Evolutionary conservation across 179 eudicot species (phyloP), one percentile per base, ranked within the genome.

Genomic region (Camellia oleifera): DNA sequence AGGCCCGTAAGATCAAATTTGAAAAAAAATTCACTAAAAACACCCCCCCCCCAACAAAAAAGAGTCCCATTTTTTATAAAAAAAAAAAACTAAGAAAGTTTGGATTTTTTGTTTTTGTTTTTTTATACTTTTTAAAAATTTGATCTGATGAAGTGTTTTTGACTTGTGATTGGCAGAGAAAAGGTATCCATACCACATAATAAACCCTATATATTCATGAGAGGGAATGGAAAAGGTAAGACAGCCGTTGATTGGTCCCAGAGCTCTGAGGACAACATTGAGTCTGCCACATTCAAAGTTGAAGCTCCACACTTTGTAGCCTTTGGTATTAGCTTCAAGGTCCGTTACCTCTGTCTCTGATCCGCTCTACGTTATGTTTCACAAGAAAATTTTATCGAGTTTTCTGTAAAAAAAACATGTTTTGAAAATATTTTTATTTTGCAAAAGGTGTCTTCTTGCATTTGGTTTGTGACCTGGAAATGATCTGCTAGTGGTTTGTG

Each of bases 311-410:
- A 95, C 84, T 89, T 93, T 75, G 56, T 93, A 11, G 97, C 93
- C 45, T 95, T 85, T 72, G 98, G 98, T 54, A 83, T 95, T 57
- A 88, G 94, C 78, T 89, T 95, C 84, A 92, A 93, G 94, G 98
- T 94, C 17, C 58, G 14, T 54, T n/a, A 7, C 7, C 5, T 67
- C 48, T 52, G 54, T 65, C 12, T 61, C 32, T n/a, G 42, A 44
- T 0, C 13, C n/a, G 18, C 53, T 17, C 20, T 26, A 15, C 73
- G 2, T 1, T 42, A 15, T 3, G 40, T 32, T 32, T 32, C 40
- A 32, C 40, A 32, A 32, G 40, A 32, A 32, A 32, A 32, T 32
- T 32, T 32, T 32, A 32, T 32, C 40, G 40, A 32, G 40, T 32
- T 32, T 32, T 32, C 40, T 32, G 40, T 32, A 1, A 32, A 32